A percentile compares a stretch with the other conserved stretches of the same genome.
Conservation (phyloP, 306 rosid species). For the Inga laurina region DNA sequence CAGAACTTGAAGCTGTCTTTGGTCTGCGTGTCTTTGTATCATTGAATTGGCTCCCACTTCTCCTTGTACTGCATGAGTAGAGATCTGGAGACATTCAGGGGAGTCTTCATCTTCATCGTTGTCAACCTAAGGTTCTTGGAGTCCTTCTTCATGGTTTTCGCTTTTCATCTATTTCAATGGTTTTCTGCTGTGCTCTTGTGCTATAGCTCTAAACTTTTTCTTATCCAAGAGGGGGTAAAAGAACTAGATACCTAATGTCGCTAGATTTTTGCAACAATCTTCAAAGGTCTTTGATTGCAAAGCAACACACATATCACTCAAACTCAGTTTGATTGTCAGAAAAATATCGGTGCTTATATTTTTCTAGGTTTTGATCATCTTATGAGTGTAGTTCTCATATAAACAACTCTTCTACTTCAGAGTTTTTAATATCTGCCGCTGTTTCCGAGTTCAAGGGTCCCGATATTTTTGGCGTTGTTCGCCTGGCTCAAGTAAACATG, state of each 20-base stretch:
- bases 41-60: too few relatives aligned
- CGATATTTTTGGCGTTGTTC: slow-evolving; percentile 76
- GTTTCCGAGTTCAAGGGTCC: slow-evolving; percentile 98
- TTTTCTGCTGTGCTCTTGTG: not conserved
- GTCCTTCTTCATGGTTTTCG: too few relatives aligned
- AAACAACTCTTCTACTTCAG: slow-evolving; percentile 42
- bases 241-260: not conserved
- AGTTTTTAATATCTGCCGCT: slow-evolving; percentile 82
- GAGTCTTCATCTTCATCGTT: too few relatives aligned
- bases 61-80: too few relatives aligned
- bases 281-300: slow-evolving; percentile 1
- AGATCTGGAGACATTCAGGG: too few relatives aligned
- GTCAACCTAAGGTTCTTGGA: too few relatives aligned
- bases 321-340: slow-evolving; percentile 12
- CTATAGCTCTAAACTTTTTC: not conserved
- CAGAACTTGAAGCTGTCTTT: too few relatives aligned
- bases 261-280: slow-evolving; percentile 15
- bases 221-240: not conserved
- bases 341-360: slow-evolving; percentile 9
- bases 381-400: slow-evolving; percentile 11
- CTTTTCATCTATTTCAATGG: too few relatives aligned
- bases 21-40: too few relatives aligned
- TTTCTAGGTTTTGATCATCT: slow-evolving; percentile 16
- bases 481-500: slow-evolving; percentile 90
- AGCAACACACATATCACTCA: not conserved